Base-by-base conservation (phyloP, 2,329 filamentous ascomycete species). In the Epichloe aotearoae region DNA sequence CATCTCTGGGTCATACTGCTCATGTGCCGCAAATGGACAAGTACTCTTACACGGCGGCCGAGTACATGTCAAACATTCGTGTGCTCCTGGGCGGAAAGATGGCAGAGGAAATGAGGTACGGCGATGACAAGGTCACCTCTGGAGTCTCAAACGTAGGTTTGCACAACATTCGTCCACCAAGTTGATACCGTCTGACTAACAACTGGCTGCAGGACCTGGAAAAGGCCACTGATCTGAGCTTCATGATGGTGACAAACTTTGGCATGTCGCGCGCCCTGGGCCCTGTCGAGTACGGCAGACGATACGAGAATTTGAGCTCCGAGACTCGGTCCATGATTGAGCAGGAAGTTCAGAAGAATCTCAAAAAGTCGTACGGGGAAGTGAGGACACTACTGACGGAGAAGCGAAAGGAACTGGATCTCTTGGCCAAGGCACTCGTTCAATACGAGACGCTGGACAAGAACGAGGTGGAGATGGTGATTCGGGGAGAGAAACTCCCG, bases 361-460 rank as follows among this genome's bases (percentile, higher is more conserved):
- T 97, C 42, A 85, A 89, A 59, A 90, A 93, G 62, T 86, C 85
- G 15, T 84, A 88, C 54, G 73, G 79, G 50, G 84, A 89, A 37
- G 88, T 90, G 41, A 70, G 74, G 44, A 77, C 78, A 45, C 74
- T 97, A 4, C 70, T 98, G 45, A 79, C 76, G 1, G 77, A 80
- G 37, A 88, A 86, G 65, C 81, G 89, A 51, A 83, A 85, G 53
- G 91, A 95, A 66, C 77, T 98, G 7, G 91, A 98, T 60, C 73
- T 88, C 11, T 73, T 98, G 10, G 91, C 93, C 30, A 83, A 90
- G 62, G 93, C 90, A 5, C 76, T 98, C 10, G 82, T 98, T 36
- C 84, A 96, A 67, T 97, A 96, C 66, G 93, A 98, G 73, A 96
- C 89, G 0, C 71, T 98, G 48, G 85, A 86, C 65, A 86, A 84